Evolutionary conservation across 345 rosid species (phyloP), one percentile per base, ranked within the genome.

Genomic region (Populus nigra): DNA sequence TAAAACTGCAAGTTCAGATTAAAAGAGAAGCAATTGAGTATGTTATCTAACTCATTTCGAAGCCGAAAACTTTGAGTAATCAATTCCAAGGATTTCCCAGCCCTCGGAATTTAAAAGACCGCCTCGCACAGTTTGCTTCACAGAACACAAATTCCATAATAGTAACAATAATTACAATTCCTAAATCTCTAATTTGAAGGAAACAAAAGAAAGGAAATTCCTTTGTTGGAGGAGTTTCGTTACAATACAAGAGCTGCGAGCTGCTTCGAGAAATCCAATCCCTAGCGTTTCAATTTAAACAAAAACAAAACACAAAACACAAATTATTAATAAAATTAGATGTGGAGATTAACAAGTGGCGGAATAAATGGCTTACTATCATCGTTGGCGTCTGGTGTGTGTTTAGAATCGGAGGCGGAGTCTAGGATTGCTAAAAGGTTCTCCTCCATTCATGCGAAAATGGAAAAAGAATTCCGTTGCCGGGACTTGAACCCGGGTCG

Each of bases 341-440:
- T 20, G 0, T 7, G 27, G 9, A 55, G 23, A 18, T 7, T 16
- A 36, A 53, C 23, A 33, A 2, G 25, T 12, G 1, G 31, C 20
- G 20, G 76, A 29, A 11, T 66, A n/a, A 68, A 23, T 17, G 65
- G 79, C 86, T 55, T 47, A 90, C 95, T 76, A 53, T 94, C 94
- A 77, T 90, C 95, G 68, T 86, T 81, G 57, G 93, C 83, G 79
- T 94, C 88, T 68, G 78, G 89, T 69, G 88, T n/a, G 73, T 88
- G 87, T 9, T 79, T 86, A 65, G 85, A 70, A 39, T 79, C 93
- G 66, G 73, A 72, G 20, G 86, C 83, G 74, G 29, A 3, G 65
- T 91, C 98, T 65, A 94, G 85, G 76, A 94, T 89, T 0, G 97
- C 96, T 70, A 90, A 66, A 16, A 90, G 83, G 86, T 94, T 94